Conservation (phyloP, 1,139 yeast genomes). For the Pneumocystis wakefieldiae region DNA sequence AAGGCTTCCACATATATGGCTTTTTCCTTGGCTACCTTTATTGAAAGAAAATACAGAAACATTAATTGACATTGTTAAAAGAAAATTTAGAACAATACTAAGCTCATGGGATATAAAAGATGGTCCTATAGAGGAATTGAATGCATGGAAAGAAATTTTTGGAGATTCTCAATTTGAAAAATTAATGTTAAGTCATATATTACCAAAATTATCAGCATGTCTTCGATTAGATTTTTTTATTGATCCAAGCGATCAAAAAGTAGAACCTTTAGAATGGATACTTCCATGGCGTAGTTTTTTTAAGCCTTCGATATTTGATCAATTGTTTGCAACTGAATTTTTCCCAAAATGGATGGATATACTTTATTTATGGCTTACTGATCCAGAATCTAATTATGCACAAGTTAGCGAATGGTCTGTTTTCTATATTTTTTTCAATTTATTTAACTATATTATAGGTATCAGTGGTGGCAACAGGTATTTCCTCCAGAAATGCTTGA, state of each 20-base stretch:
- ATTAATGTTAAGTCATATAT: conserved; percentile 19
- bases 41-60: conserved; percentile 18
- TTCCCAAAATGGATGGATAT: conserved; percentile 24
- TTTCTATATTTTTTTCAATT: conserved; percentile 17
- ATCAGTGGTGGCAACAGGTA: conserved; percentile 12
- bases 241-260: conserved; percentile 24
- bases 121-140: conserved; percentile 22
- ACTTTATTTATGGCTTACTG: conserved; percentile 22
- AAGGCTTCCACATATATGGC: conserved; percentile 27
- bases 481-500: conserved; percentile 18
- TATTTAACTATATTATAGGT: background rate
- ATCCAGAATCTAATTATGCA: conserved; percentile 14
- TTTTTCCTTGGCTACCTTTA: conserved; percentile 34
- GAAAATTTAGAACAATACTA: conserved; percentile 24
- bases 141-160: conserved; percentile 28
- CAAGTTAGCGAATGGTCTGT: conserved; percentile 24
- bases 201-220: conserved; percentile 25
- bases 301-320: conserved; percentile 16
- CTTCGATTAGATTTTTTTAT: conserved; percentile 19
- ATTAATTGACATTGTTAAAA: conserved; percentile 21
- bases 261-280: conserved; percentile 16
- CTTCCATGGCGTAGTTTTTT: conserved; percentile 21
- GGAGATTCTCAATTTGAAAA: conserved; percentile 23
- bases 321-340: conserved; percentile 20
- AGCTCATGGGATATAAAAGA: conserved; percentile 25